phyloP scores from a whole-genome alignment of 805 yeast genomes.

The Yarrowia sp. region DNA sequence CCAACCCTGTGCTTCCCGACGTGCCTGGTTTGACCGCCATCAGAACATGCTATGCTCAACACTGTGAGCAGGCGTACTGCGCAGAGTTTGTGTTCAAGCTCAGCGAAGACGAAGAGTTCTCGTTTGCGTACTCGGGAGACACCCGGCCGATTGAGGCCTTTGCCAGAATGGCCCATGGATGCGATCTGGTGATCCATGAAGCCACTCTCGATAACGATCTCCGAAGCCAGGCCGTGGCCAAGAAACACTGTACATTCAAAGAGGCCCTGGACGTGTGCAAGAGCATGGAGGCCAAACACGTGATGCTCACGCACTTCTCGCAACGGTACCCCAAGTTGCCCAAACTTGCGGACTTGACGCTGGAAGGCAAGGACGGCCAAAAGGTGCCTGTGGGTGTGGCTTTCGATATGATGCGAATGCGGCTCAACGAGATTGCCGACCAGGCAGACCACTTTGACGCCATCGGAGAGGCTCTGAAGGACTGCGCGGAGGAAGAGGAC shows the following conservation, averaged over 20 bases:
- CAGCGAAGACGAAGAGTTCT: constrained; percentile 54
- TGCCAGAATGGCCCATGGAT: constrained; percentile 65
- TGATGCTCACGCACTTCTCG: constrained; percentile 89
- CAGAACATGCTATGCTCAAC: constrained; percentile 76
- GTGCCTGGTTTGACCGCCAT: constrained; percentile 47
- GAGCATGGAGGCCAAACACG: constrained; percentile 71
- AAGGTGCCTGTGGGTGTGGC: constrained; percentile 35
- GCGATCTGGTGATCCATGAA: constrained; percentile 88
- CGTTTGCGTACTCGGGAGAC: constrained; percentile 91
- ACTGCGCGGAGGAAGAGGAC: not conserved
- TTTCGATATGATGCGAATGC: constrained; percentile 33
- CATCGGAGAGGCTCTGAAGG: constrained; percentile 3
- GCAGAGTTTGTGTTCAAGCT: constrained; percentile 50
- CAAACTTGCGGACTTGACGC: constrained; percentile 37
- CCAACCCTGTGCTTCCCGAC: not conserved
- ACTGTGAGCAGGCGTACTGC: constrained; percentile 84
- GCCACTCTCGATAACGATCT: constrained; percentile 85
- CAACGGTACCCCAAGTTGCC: constrained; percentile 80
- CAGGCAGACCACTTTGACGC: constrained; percentile 9
- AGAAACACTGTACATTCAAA: constrained; percentile 85
- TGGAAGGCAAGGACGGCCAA: not conserved
- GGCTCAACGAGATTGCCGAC: constrained; percentile 7
- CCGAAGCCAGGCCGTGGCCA: constrained; percentile 74
- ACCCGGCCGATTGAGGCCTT: constrained; percentile 81
- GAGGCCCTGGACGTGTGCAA: constrained; percentile 80